Base-by-base conservation (phyloP, 108 stramenopile species). In the Skeletonema costatum region DNA sequence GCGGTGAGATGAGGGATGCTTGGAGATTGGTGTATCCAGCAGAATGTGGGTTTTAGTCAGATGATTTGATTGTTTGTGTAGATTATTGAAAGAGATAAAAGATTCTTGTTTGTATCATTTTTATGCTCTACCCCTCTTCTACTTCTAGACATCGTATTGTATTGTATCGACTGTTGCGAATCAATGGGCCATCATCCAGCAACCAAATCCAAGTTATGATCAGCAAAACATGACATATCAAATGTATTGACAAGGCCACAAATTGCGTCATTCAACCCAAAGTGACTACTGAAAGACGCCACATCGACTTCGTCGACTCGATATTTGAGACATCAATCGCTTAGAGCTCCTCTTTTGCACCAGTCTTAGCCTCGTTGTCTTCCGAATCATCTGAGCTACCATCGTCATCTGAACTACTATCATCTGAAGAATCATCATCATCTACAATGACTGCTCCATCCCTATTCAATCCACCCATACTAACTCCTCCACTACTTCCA, bases 1-100 rank as follows among this genome's bases (percentile, higher is more conserved):
- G 90, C 68, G 69, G 77, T 48, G 89, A 94, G 70, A 92, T 98
- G 90, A 69, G 89, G 46, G 62, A 78, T 7, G 88, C 92, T 2
- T 98, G 95, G 95, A 77, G 87, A 69, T 87, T 92, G 65, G 92
- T 92, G 17, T 96, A 92, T 91, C 94, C 94, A 1, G 92, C 72
- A 4, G 93, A 91, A 46, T 92, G 53, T 56, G 53, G 53, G 21
- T 56, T 56, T 25, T 56, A 46, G 16, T 46, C 0, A n/a, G 44
- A n/a, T 16, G 4, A n/a, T 46, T 2, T 41, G 39, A 10, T 4
- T 41, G 39, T 0, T 4, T 41, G 39, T 41, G 10, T 8, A 41
- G 39, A 41, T 8, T 41, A 11, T 41, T 41, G 8, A 5, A 41
- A 11, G 39, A 41, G 39, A 41, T 41, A 41, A 41, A 41, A 16